These are phyloP conservation scores for Termitomyces sp. DNA, from an alignment of 1,284 basidiomycete species.

Conservation along the genomic window DNA sequence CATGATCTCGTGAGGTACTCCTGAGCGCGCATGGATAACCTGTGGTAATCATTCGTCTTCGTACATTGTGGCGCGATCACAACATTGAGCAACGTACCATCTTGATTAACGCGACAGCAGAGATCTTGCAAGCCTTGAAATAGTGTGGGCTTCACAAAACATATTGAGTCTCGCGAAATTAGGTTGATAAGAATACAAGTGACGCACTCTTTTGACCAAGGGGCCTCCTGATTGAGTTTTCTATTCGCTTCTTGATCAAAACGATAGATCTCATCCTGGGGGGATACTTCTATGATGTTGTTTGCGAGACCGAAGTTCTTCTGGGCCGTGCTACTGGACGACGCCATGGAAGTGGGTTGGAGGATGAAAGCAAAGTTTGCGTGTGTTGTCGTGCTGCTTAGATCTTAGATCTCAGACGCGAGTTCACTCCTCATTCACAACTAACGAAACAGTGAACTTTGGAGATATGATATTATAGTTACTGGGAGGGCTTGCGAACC, in stretches of 20 bases:
- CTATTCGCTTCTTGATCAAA: conserved; percentile 75
- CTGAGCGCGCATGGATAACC: conserved; percentile 97
- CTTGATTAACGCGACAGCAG: conserved; percentile 93
- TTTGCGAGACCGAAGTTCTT: conserved; percentile 85
- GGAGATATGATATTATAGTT: background rate
- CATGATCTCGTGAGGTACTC: conserved; percentile 98
- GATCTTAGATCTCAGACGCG: background rate
- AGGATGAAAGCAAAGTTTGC: background rate
- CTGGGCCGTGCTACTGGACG: conserved; percentile 49
- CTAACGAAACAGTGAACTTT: background rate
- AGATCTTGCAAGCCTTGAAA: conserved; percentile 94
- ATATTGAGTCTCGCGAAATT: conserved; percentile 10
- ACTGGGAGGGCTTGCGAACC: conserved; percentile 55
- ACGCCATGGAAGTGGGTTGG: conserved; percentile 21
- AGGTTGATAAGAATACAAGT: conserved; percentile 3
- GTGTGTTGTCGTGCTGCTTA: background rate
- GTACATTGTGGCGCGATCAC: conserved; percentile 1
- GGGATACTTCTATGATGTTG: conserved; percentile 64
- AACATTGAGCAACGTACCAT: conserved; percentile 60
- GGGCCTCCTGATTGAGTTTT: conserved; percentile 64
- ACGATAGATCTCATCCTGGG: conserved; percentile 77
- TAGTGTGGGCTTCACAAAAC: conserved; percentile 67
- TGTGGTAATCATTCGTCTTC: conserved; percentile 27
- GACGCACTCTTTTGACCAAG: conserved; percentile 92
- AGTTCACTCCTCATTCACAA: background rate